phyloP scores from a whole-genome alignment of 768 basidiomycete species.

The Russula ochroleuca region DNA sequence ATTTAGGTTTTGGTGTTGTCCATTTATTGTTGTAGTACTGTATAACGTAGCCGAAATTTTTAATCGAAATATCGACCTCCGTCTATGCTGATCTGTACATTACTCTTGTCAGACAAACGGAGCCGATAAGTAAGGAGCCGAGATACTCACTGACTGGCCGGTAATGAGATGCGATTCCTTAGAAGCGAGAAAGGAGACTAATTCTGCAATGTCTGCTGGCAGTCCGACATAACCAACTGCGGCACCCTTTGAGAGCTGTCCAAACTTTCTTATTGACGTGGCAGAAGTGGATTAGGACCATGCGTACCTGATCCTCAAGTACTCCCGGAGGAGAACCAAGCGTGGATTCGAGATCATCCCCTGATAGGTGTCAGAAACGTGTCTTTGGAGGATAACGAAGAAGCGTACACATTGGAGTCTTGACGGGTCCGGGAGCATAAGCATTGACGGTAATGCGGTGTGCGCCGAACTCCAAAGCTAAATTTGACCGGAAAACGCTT shows the following conservation, averaged over 20 bases:
- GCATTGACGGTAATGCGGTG: constrained; percentile 30
- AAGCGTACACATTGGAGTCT: constrained; percentile 27
- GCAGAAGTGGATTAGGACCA: neutral
- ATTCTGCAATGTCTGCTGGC: constrained; percentile 31
- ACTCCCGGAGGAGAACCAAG: constrained; percentile 11
- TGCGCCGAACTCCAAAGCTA: constrained; percentile 27
- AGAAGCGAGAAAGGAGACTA: constrained; percentile 37
- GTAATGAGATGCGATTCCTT: constrained; percentile 34
- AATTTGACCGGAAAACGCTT: neutral
- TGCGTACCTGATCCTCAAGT: constrained; percentile 21
- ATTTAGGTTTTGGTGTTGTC: neutral
- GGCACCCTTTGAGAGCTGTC: constrained; percentile 20
- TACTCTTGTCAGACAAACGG: constrained; percentile 1
- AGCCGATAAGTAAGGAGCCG: neutral
- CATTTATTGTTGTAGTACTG: too few relatives aligned
- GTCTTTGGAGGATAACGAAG: neutral
- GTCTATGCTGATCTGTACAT: constrained; percentile 21
- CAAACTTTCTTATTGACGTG: neutral
- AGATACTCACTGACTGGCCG: constrained; percentile 27
- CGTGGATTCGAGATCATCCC: constrained; percentile 17
- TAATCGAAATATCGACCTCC: constrained; percentile 24
- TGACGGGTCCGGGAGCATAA: constrained; percentile 28
- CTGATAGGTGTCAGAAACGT: neutral
- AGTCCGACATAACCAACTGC: constrained; percentile 29
- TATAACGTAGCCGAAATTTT: neutral